Conservation (phyloP, 2,329 filamentous ascomycete genomes). For the Cercospora janseana region DNA sequence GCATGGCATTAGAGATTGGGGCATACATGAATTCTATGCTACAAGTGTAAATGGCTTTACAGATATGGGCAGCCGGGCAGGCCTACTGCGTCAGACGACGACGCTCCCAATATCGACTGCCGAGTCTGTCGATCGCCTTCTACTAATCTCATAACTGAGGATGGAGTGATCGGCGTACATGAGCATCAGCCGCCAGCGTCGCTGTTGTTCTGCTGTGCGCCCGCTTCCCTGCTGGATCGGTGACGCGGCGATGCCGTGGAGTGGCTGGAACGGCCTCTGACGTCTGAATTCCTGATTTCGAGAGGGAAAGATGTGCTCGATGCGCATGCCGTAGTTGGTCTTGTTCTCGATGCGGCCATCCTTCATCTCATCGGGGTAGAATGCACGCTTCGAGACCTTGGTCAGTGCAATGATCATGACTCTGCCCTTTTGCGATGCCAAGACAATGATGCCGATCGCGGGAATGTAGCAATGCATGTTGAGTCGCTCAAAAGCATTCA, state of each 20-base stretch:
- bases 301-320: conserved; percentile 58
- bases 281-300: conserved; percentile 51
- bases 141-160: conserved; percentile 65
- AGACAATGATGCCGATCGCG: conserved; percentile 66
- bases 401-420: conserved; percentile 64
- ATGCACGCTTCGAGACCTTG: conserved; percentile 22
- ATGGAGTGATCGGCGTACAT: conserved; percentile 70
- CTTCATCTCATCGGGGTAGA: conserved; percentile 20
- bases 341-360: conserved; percentile 18
- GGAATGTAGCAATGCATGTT: conserved; percentile 65
- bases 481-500: conserved; percentile 51
- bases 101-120: conserved; percentile 23
- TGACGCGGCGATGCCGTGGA: conserved; percentile 67
- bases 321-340: conserved; percentile 48
- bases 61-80: not conserved
- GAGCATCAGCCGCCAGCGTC: conserved; percentile 66
- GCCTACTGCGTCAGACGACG: conserved; percentile 16
- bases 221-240: conserved; percentile 59
- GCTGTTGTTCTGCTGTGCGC: conserved; percentile 35
- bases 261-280: conserved; percentile 49
- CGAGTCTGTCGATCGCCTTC: conserved; percentile 21
- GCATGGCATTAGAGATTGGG: no score
- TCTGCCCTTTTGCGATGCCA: conserved; percentile 65
- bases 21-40: no score
- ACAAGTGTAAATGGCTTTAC: no score